Evolutionary conservation across 257 asterid species (phyloP), one percentile per base, ranked within the genome.

Genomic region (Salvia miltiorrhiza): DNA sequence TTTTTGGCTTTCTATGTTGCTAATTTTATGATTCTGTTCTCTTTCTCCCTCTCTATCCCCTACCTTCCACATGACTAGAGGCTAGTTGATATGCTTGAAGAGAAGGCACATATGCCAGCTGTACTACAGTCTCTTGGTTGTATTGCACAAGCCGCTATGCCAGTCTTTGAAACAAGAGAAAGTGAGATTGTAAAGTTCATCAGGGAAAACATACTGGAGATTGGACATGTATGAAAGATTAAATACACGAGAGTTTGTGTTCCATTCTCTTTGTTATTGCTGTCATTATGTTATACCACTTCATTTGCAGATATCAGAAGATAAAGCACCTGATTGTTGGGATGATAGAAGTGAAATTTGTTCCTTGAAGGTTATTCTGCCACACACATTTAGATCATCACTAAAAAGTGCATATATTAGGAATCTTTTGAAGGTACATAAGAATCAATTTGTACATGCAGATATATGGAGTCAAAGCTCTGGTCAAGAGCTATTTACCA

Each of bases 61-160:
- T 13, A 2, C 3, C 13, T 70, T 70, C 66, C 17, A 43, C 63
- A 76, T 66, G 68, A 78, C 75, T 81, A 94, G 99, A 89, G 89
- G 84, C 96, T 94, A 37, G 98, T 94, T 78, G 96, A 86, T 77
- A 87, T 91, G 98, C 97, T 94, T 28, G 89, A 78, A 75, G 98
- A 94, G 78, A 94, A 88, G 82, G 81, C 92, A 2, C 88, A 88
- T 79, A 77, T 94, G 76, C 97, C 98, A 69, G 95, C 99, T 81
- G 99, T 94, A 39, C 88, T 94, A 21, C 98, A 94, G 75, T 94
- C 98, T 75, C 96, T 94, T 54, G 99, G 99, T 64, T 94, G 99
- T 80, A 89, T 94, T 78, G 98, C 98, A 28, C 88, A 94, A 80
- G 92, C 95, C 32, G 99, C 98, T 79, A 92, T 89, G 98, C 87